Percentiles rank a stretch among this genome's conserved stretches.
These are phyloP conservation scores for Saccharomycopsis crataegensis DNA, from an alignment of 1,139 yeast species.

Conservation along the genomic window DNA sequence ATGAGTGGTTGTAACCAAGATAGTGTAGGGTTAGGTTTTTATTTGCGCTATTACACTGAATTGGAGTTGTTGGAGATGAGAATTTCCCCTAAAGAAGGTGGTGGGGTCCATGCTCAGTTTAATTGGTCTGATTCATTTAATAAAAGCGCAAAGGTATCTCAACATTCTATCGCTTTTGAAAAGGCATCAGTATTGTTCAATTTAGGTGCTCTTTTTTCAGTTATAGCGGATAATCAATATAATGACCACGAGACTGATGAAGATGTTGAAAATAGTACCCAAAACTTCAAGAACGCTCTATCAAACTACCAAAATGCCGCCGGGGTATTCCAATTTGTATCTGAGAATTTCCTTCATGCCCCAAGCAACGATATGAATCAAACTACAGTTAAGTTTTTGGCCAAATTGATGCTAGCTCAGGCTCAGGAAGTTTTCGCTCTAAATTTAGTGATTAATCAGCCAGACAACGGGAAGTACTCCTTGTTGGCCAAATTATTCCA, in stretches of 20 bases:
- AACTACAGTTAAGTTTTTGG: constrained; percentile 58
- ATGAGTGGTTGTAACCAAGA: constrained; percentile 38
- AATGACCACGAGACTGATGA: constrained; percentile 3
- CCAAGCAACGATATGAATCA: constrained; percentile 76
- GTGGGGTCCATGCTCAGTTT: constrained; percentile 53
- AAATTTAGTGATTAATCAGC: constrained; percentile 43
- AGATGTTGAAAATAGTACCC: constrained; percentile 33
- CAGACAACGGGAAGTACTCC: constrained; percentile 37
- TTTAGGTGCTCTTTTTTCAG: constrained; percentile 50
- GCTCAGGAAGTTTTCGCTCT: constrained; percentile 79
- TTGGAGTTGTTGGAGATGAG: constrained; percentile 74
- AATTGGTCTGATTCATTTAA: constrained; percentile 77
- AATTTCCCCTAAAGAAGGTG: constrained; percentile 48
- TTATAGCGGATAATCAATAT: constrained; percentile 31
- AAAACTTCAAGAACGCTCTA: constrained; percentile 53
- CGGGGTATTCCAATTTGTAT: constrained; percentile 64
- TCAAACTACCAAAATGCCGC: constrained; percentile 68
- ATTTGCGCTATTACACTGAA: constrained; percentile 73
- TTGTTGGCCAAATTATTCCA: constrained; percentile 67
- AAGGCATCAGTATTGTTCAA: constrained; percentile 82
- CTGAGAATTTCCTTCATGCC: constrained; percentile 83
- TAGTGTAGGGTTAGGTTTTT: constrained; percentile 37
- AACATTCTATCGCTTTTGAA: constrained; percentile 73
- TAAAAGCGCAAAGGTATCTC: constrained; percentile 44
- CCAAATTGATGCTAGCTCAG: constrained; percentile 69